Base-by-base conservation (phyloP, 2,329 filamentous ascomycete genomes). In the Colletotrichum acutatum region DNA sequence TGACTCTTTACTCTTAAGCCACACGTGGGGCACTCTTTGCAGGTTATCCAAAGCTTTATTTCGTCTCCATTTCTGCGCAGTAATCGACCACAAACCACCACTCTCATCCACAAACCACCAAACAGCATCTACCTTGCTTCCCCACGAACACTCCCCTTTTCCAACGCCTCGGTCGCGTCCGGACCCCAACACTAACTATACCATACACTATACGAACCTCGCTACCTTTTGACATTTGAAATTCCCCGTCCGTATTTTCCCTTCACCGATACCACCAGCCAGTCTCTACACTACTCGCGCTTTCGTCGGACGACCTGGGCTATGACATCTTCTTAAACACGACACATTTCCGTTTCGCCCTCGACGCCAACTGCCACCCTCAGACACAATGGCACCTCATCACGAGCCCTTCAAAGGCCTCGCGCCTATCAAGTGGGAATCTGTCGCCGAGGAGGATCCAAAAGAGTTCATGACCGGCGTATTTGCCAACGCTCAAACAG, bases 401-500 rank as follows among this genome's bases (percentile, higher is more conserved):
- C 90, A 93, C 76, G 86, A 90, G 72, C 88, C 90, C 11, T 83
- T 93, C 65, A 84, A 86, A 79, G 84, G 85, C 46, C 86, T 93
- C 52, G 84, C 85, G 42, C 89, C 90, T 12, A 83, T 88, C 71
- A 83, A 88, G 57, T 92, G 89, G 87, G 80, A 85, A 42, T 82
- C 83, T 76, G 76, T 85, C 65, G 77, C 83, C 74, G 79, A 83
- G 28, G 83, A 89, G 59, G 83, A 87, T 71, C 86, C 92, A 53
- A 83, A 86, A 24, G 77, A 83, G 8, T 91, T 91, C 78, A 81
- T 93, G 54, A 78, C 83, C 69, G 83, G 86, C 54, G 90, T 93
- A 72, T 93, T 96, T 80, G 84, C 83, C 32, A 88, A 93, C 73
- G 90, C 91, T 24, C 92, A 95, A 78, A 85, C 92, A 22, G 89